Percentiles rank a stretch among this genome's conserved stretches.
phyloP scores from a whole-genome alignment of 805 yeast species.

The Metschnikowia kofuensis region DNA sequence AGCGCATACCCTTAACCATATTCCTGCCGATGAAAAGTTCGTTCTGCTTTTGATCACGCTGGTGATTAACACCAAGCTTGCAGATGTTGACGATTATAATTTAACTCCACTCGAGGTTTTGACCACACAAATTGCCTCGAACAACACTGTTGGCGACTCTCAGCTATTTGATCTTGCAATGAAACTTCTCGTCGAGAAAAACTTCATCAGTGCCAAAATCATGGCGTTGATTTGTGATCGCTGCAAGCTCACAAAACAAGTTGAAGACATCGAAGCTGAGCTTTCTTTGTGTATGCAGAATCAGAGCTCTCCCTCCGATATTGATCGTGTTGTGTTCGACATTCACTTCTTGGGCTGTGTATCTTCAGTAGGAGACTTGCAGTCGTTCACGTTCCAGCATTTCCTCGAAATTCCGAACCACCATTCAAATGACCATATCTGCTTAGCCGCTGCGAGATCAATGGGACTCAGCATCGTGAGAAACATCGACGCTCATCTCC shows the following conservation, averaged over 20 bases:
- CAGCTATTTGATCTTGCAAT: slow-evolving; percentile 6
- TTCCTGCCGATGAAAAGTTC: slow-evolving; percentile 8
- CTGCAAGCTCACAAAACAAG: slow-evolving; percentile 17
- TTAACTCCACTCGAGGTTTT: slow-evolving; percentile 17
- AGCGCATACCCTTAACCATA: slow-evolving; percentile 9
- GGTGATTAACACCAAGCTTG: slow-evolving; percentile 17
- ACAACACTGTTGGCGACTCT: slow-evolving; percentile 6
- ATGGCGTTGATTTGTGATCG: slow-evolving; percentile 28
- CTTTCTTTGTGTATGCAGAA: slow-evolving; percentile 29
- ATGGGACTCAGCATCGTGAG: slow-evolving; percentile 48
- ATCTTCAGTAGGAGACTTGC: slow-evolving; percentile 21
- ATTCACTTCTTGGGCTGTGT: slow-evolving; percentile 50
- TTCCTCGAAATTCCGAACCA: slow-evolving; percentile 31
- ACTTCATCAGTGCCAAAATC: slow-evolving; percentile 28
- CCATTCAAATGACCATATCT: slow-evolving; percentile 32
- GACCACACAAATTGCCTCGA: slow-evolving; percentile 8
- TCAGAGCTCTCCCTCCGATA: slow-evolving; percentile 1
- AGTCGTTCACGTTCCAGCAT: slow-evolving; percentile 29
- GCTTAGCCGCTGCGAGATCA: slow-evolving; percentile 49
- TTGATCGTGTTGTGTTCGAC: slow-evolving; percentile 27
- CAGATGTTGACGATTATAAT: slow-evolving; percentile 20
- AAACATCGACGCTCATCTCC: slow-evolving; percentile 37
- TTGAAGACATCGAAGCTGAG: slow-evolving; percentile 26
- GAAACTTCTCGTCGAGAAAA: slow-evolving; percentile 17
- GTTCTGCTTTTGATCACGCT: slow-evolving; percentile 8